Evolutionary conservation across 169 alveolate species (phyloP).

Genomic region (Cryptosporidium andersoni): DNA sequence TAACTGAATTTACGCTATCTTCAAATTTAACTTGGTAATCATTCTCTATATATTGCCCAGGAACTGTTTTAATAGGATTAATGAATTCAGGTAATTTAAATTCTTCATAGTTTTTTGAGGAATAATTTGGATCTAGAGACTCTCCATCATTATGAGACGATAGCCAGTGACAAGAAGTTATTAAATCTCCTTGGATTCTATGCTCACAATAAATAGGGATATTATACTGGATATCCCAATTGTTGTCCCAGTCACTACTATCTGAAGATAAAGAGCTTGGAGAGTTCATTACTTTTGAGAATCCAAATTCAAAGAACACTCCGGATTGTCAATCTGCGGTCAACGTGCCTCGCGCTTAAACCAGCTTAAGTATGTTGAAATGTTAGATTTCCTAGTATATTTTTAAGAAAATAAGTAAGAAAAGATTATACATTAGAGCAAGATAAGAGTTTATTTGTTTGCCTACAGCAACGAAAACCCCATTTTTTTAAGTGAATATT

Average conservation of each 20-base stretch:
- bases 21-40: constrained; percentile 14
- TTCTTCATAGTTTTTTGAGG: constrained; percentile 8
- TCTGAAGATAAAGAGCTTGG: constrained; percentile 38
- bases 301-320: no score
- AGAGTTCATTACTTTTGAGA: neutral
- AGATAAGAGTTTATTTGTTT: constrained; percentile 44
- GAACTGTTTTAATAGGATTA: constrained; percentile 64
- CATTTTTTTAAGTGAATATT: constrained; percentile 80
- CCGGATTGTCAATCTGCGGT: no score
- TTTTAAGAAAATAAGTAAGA: neutral
- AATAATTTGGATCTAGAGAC: constrained; percentile 2
- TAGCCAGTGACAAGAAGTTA: constrained; percentile 14
- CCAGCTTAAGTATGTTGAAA: no score
- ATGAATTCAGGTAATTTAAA: neutral
- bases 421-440: neutral
- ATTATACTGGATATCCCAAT: constrained; percentile 41
- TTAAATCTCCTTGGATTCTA: neutral
- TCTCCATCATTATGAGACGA: constrained; percentile 38
- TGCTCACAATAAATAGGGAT: constrained; percentile 16
- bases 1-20: constrained; percentile 7
- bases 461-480: constrained; percentile 88
- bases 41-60: constrained; percentile 42
- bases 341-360: no score
- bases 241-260: constrained; percentile 61
- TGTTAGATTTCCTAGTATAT: neutral